Evolutionary conservation across 805 yeast species (phyloP), one percentile per base, ranked within the genome.

Genomic region (Torulaspora delbrueckii): DNA sequence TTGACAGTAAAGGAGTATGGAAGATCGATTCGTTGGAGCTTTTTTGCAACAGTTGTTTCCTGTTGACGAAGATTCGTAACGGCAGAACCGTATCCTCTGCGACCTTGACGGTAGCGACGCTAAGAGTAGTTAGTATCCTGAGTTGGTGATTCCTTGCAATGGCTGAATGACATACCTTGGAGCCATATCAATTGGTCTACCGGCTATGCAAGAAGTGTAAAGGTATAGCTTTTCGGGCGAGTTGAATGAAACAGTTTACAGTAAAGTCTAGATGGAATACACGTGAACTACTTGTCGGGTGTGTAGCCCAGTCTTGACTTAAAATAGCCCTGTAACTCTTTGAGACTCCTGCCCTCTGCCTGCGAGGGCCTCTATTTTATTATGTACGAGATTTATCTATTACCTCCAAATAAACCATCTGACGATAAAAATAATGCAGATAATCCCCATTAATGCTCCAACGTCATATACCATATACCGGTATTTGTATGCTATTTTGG

Each of bases 1-100:
- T 65, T 1, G 69, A 60, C n/a, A 63, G 46, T 9, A 65, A 42
- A 0, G 69, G 69, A 4, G 68, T 61, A 25, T 65, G 64, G 37
- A 65, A 60, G 4, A 59, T 42, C 1, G 63, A 47, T 5, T 53
- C 48, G 7, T 43, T 42, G 12, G 54, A 36, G 42, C 40, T 51
- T 36, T 55, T 63, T 24, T 55, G 49, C 13, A 59, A 36, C n/a
- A 63, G 28, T 40, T 58, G 57, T 37, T 55, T 56, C 26, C 68
- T 52, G 40, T 63, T 63, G 26, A 63, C 50, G 45, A 59, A 63
- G 16, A 63, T 51, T 19, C 64, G 42, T 9, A 63, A 27, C 1
- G 63, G 64, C 5, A 63, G 42, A 3, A 56, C 47, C 7, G 54
- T 47, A 27, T 56, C 52, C n/a, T 52, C 38, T 2, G 56, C 48